Evolutionary conservation across 2,329 filamentous ascomycete species (phyloP).

Genomic region (Aureobasidium sp.): DNA sequence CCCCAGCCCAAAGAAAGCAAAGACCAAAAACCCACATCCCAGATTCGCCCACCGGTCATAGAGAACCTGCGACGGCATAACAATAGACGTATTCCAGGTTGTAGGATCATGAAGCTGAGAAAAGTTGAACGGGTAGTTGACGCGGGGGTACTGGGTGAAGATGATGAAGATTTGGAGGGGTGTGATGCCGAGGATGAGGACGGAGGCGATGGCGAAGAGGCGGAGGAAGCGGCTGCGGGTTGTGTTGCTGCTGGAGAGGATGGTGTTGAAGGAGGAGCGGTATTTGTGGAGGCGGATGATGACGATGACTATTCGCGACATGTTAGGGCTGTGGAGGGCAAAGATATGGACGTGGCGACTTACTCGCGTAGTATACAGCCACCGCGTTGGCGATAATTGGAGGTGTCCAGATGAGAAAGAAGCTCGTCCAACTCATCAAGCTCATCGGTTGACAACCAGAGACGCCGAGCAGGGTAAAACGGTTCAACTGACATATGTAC

Average conservation of each 20-base stretch:
- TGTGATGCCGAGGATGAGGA: conserved; percentile 45
- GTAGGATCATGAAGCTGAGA: conserved; percentile 41
- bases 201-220: conserved; percentile 50
- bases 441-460: conserved; percentile 51
- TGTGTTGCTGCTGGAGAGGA: conserved; percentile 48
- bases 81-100: conserved; percentile 44
- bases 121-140: conserved; percentile 41
- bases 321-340: neutral
- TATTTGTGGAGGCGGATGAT: conserved; percentile 55
- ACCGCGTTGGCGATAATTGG: conserved; percentile 48
- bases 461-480: conserved; percentile 54
- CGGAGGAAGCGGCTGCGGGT: conserved; percentile 56
- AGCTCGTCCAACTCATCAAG: conserved; percentile 47
- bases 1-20: conserved; percentile 39
- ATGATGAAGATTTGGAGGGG: conserved; percentile 49
- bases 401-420: conserved; percentile 47
- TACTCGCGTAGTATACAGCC: conserved; percentile 53
- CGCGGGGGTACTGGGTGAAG: conserved; percentile 33
- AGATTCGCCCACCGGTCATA: conserved; percentile 55
- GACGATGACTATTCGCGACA: conserved; percentile 44
- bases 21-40: conserved; percentile 47
- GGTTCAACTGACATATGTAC: conserved; percentile 51
- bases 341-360: conserved; percentile 24
- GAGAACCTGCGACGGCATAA: conserved; percentile 38
- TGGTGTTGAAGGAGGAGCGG: conserved; percentile 49